These are phyloP conservation scores for Chenopodium formosanum DNA, from an alignment of 148 eudicot species.

Conservation along the genomic window DNA sequence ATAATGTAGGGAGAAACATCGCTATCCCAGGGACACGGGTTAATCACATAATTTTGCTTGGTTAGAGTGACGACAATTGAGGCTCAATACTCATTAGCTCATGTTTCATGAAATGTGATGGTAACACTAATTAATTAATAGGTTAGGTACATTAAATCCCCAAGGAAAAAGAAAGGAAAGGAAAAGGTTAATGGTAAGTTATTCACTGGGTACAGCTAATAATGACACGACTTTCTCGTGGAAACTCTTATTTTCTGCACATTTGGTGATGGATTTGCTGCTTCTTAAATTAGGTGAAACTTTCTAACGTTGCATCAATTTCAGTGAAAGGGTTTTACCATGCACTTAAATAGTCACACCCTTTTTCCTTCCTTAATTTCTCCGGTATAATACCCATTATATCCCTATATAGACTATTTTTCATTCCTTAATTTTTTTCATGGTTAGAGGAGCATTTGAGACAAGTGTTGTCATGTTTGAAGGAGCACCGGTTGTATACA, in stretches of 20 bases:
- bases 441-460: no score
- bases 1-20: background rate
- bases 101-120: background rate
- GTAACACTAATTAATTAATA: background rate
- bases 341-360: background rate
- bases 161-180: background rate
- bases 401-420: no score
- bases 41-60: background rate
- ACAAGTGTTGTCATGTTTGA: no score
- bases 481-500: no score
- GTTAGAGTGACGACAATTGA: background rate
- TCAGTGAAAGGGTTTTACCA: background rate
- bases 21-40: background rate
- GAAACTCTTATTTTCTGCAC: background rate
- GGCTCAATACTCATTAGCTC: no score
- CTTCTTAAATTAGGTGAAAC: background rate
- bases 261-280: background rate
- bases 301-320: background rate
- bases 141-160: background rate
- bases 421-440: no score
- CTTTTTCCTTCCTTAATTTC: background rate
- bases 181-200: constrained; percentile 7
- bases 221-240: constrained; percentile 14
- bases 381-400: no score
- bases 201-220: background rate